Conservation (phyloP, 306 rosid species). For the Cucurbita ficifolia region DNA sequence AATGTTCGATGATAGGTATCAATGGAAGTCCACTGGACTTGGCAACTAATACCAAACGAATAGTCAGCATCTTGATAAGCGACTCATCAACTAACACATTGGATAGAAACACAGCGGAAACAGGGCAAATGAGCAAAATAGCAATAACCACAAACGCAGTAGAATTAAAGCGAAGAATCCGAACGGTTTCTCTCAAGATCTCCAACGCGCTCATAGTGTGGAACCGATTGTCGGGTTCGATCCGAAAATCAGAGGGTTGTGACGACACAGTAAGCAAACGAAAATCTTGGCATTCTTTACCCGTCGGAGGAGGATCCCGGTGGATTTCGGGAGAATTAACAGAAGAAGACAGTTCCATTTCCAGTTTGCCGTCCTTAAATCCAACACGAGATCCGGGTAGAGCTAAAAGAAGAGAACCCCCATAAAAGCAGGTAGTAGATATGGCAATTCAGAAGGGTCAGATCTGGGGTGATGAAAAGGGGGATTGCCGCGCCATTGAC, state of each 20-base stretch:
- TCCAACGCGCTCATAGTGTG: constrained; percentile 82
- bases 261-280: constrained; percentile 23
- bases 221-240: constrained; percentile 13
- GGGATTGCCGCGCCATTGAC: constrained; percentile 13
- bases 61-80: constrained; percentile 40
- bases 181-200: constrained; percentile 70
- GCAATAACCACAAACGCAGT: constrained; percentile 55
- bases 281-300: constrained; percentile 40
- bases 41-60: constrained; percentile 62
- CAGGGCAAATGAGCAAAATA: constrained; percentile 61
- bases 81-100: constrained; percentile 54
- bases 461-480: constrained; percentile 10
- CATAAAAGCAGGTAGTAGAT: background rate
- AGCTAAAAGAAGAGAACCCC: constrained; percentile 3
- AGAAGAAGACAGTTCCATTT: constrained; percentile 42
- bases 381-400: constrained; percentile 14
- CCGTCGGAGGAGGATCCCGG: constrained; percentile 28
- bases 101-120: constrained; percentile 60
- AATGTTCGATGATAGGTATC: constrained; percentile 61
- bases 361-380: background rate
- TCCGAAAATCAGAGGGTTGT: constrained; percentile 19
- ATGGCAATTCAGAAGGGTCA: constrained; percentile 9
- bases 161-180: constrained; percentile 71
- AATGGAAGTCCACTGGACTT: constrained; percentile 79
- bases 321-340: constrained; percentile 41